Base-by-base conservation (phyloP, 1,139 yeast genomes). In the Sugiyamaella xylanicola region DNA sequence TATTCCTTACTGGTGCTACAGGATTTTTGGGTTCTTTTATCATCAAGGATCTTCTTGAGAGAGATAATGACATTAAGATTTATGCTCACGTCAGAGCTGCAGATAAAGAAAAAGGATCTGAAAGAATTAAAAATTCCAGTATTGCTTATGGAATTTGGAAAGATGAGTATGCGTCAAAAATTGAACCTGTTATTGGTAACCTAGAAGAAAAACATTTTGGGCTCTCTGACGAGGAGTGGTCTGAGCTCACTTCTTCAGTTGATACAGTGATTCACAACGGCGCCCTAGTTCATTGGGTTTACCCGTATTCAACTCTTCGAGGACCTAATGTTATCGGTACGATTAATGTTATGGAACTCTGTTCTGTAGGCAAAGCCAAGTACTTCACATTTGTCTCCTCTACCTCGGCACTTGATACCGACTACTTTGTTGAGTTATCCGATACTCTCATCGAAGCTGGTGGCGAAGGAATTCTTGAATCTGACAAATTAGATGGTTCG, bases 211-310 rank as follows among this genome's bases (percentile, higher is more conserved):
- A 80, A 32, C 79, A 86, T 49, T 86, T 93, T 69, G 99, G 97
- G 0, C 70, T 89, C 57, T 66, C 73, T n/a, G 77, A 79, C 27
- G 67, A 65, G 1, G 75, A 75, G 40, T 93, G 96, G 96, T 54
- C 63, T 1, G 51, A 68, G 4, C 78, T 95, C 59, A 73, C 84
- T 3, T 72, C 80, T 13, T 73, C 77, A 1, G 77, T 92, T 57
- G 99, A 95, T 71, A 86, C 87, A 3, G 84, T 95, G 52, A 82
- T 95, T 60, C 99, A 95, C 72, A 95, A 95, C 67, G 99, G 98
- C 75, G 99, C 99, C 3, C 78, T 92, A 60, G 99, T 95, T 43
- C 99, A 95, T 72, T 95, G 99, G 99, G 97, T 92, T 2, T 93
- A 88, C 70, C 99, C 98, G 44, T 95, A 95, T 73, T 76, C 87